A percentile compares a stretch with the other conserved stretches of the same genome.
Evolutionary conservation across 2,329 filamentous ascomycete species (phyloP).

Genomic region (Aspergillus jensenii): DNA sequence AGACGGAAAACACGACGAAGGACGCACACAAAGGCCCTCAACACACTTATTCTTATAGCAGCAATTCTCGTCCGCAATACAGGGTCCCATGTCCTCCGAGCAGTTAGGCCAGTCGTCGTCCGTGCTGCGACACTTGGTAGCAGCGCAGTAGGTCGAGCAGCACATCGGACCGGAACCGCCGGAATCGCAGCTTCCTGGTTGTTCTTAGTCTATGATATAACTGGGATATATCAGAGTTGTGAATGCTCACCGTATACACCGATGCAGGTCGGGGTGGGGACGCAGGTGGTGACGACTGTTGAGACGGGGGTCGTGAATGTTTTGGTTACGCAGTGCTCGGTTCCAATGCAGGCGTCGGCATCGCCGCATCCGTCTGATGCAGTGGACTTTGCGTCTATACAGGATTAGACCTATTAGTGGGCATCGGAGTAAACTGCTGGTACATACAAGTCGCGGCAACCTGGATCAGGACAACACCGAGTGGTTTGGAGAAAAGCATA

Average conservation of each 20-base stretch:
- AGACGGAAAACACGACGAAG: neutral
- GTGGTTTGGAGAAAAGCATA: neutral
- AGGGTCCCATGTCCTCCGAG: slow-evolving; percentile 26
- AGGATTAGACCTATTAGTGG: neutral
- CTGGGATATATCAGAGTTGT: too few relatives aligned
- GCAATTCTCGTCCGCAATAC: slow-evolving; percentile 26
- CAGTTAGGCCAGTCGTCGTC: slow-evolving; percentile 29
- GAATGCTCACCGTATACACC: slow-evolving; percentile 24
- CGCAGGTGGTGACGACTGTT: slow-evolving; percentile 24
- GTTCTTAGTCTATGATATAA: neutral
- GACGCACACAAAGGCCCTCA: slow-evolving; percentile 21
- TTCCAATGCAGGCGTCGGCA: slow-evolving; percentile 12
- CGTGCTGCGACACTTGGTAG: slow-evolving; percentile 28
- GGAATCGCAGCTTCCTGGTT: slow-evolving; percentile 20
- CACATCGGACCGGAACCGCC: slow-evolving; percentile 20
- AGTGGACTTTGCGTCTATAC: neutral
- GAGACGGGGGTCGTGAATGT: slow-evolving; percentile 13
- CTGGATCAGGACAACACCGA: neutral
- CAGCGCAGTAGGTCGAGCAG: slow-evolving; percentile 32
- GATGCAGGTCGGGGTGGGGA: slow-evolving; percentile 25
- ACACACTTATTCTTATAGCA: slow-evolving; percentile 30
- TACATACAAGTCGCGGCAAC: neutral
- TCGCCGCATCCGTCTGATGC: slow-evolving; percentile 2
- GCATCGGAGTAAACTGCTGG: neutral
- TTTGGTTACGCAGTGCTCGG: slow-evolving; percentile 7